Evolutionary conservation across 148 eudicot species (phyloP), one percentile per base, ranked within the genome.

Genomic region (Pouteria glomerata): DNA sequence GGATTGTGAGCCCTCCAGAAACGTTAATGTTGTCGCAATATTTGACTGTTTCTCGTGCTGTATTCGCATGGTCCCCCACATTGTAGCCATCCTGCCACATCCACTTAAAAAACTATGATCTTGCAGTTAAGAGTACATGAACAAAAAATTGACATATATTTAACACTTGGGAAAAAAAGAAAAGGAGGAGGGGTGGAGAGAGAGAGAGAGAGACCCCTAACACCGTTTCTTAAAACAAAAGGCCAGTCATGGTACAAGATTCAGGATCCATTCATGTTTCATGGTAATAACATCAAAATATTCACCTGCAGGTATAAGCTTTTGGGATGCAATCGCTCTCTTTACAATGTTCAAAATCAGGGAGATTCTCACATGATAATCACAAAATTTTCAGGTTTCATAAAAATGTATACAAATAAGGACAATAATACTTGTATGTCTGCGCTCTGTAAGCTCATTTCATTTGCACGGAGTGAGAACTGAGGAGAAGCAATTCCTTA

Each of bases 11-110:
- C 81, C 81, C 61, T 88, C 88, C 14, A 91, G 58, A 6, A 51
- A 60, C 71, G 69, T 81, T 39, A 91, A 33, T 10, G 75, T 81
- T 39, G 74, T 66, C 37, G 81, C 84, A 4, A 89, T 82, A 57
- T 84, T 82, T 12, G 79, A 76, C 77, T 95, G 97, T 31, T 30
- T 85, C 66, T 83, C 84, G 31, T 95, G 91, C 68, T 88, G 82
- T 18, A 21, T 68, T 70, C 74, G 84, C 96, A 95, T 95, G 12
- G 77, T 74, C 37, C 79, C 91, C 98, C 98, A 95, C 98, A 95
- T 91, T 56, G 69, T 63, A 42, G 92, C 97, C 98, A 95, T 89
- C 80, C 98, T 95, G 85, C 57, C 73, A 45, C 16, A 48, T 47
- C 19, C 53, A 31, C 27, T 30, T 16, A 66, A 1, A 66, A 47